These are phyloP conservation scores for Trichoderma sp. DNA, from an alignment of 2,329 filamentous ascomycete species.

Conservation along the genomic window DNA sequence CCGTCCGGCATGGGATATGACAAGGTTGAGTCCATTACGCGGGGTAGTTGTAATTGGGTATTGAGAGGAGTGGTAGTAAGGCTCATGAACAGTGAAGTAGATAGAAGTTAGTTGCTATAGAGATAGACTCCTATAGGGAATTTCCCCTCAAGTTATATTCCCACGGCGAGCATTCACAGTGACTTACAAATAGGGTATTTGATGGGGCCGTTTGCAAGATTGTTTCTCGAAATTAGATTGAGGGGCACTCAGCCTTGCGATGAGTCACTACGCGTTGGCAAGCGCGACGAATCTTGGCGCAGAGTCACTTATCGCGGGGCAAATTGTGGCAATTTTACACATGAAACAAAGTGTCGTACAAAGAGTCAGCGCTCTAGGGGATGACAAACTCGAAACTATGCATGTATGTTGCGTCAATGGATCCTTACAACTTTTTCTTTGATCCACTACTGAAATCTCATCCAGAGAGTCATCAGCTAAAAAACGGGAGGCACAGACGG, in stretches of 20 bases:
- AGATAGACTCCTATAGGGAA: neutral
- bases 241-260: neutral
- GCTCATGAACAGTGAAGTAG: neutral
- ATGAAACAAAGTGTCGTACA: neutral
- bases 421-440: neutral
- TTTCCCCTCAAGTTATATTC: neutral
- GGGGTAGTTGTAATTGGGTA: neutral
- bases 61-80: neutral
- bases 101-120: neutral
- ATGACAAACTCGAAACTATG: neutral
- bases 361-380: neutral
- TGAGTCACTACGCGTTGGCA: neutral
- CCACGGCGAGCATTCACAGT: neutral
- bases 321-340: neutral
- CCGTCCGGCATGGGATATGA: conserved; percentile 4
- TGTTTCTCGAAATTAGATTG: neutral
- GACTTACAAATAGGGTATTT: neutral
- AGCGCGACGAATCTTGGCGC: neutral
- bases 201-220: neutral
- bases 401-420: neutral
- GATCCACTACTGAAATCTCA: neutral
- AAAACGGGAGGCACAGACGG: neutral
- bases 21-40: neutral
- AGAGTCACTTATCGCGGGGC: neutral
- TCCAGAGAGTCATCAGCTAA: neutral